Evolutionary conservation across 2,329 filamentous ascomycete species (phyloP).

Genomic region (Hypoxylon sp.): DNA sequence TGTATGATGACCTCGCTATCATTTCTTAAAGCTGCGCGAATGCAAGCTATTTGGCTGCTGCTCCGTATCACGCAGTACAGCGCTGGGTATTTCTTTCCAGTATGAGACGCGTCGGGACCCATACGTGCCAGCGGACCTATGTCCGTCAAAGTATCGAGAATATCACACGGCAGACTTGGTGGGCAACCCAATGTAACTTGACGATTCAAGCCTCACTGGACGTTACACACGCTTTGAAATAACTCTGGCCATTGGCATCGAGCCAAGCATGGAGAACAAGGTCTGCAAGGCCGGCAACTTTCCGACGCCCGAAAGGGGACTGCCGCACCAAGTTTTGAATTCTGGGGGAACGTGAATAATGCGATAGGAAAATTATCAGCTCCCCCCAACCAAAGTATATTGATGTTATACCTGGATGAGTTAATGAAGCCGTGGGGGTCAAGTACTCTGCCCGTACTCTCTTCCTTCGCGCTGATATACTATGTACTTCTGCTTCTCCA

Average conservation of each 20-base stretch:
- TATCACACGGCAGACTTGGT: constrained; percentile 1
- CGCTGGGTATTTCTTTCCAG: constrained; percentile 14
- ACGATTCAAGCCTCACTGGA: constrained; percentile 25
- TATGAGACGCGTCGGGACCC: constrained; percentile 19
- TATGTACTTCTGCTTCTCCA: constrained; percentile 18
- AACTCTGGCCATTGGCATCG: constrained; percentile 20
- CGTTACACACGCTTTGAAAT: constrained; percentile 30
- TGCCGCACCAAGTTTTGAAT: constrained; percentile 28
- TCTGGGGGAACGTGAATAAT: constrained; percentile 31
- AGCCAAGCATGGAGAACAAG: constrained; percentile 20
- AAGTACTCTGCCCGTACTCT: constrained; percentile 19
- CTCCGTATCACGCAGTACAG: constrained; percentile 5
- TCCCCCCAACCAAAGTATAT: constrained; percentile 18
- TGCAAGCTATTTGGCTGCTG: neutral
- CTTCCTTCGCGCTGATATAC: constrained; percentile 5
- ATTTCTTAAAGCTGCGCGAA: constrained; percentile 12
- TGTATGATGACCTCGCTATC: constrained; percentile 33
- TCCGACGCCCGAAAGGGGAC: constrained; percentile 31
- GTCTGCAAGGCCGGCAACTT: constrained; percentile 30
- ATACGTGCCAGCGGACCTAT: constrained; percentile 13
- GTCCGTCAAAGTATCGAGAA: constrained; percentile 16
- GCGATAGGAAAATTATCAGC: constrained; percentile 6
- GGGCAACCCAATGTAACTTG: constrained; percentile 22
- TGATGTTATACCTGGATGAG: constrained; percentile 21
- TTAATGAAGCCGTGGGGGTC: constrained; percentile 39